Evolutionary conservation across 768 basidiomycete species (phyloP).

Genomic region (Mrakia frigida): DNA sequence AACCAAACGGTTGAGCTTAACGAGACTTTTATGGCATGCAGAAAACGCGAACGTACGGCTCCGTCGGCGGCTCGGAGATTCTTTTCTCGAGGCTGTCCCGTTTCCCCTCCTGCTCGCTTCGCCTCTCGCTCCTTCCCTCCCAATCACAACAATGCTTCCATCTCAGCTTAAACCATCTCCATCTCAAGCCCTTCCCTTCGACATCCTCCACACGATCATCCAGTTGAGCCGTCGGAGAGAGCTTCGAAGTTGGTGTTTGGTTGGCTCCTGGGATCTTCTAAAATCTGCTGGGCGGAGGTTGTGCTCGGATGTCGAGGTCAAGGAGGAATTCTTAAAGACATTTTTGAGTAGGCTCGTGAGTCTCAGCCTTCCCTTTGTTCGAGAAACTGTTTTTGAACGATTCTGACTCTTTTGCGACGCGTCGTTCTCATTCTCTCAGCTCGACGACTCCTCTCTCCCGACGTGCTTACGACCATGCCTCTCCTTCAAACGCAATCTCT

Average conservation of each 20-base stretch:
- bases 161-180: too few species aligned
- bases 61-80: too few species aligned
- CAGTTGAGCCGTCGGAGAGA: neutral
- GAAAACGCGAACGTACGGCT: too few species aligned
- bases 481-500: neutral
- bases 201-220: neutral
- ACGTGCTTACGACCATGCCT: too few species aligned
- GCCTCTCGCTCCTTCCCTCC: too few species aligned
- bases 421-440: neutral
- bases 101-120: too few species aligned
- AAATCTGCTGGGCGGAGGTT: neutral
- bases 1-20: too few species aligned
- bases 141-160: too few species aligned
- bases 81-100: too few species aligned
- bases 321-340: neutral
- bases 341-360: neutral
- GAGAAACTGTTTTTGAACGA: neutral
- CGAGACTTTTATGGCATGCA: too few species aligned
- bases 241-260: neutral
- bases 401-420: neutral
- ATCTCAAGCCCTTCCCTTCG: neutral
- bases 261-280: neutral
- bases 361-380: neutral
- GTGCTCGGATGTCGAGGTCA: neutral
- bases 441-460: neutral